Evolutionary conservation across 1,139 yeast genomes (phyloP).

Genomic region (Hemisphaericaspora lyxosophila): DNA sequence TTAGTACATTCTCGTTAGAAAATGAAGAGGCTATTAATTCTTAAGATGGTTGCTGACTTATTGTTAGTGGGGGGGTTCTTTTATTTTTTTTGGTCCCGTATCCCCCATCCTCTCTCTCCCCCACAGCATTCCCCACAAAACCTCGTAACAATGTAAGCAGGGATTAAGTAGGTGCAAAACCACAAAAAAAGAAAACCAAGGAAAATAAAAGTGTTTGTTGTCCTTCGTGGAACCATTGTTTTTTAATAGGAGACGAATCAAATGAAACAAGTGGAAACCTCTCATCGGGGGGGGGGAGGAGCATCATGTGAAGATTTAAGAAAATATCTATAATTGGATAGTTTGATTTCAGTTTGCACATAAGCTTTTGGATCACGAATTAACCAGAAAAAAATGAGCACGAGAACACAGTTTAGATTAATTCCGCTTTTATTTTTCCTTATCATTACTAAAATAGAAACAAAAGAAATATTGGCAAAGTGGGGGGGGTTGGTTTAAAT

Average conservation of each 20-base stretch:
- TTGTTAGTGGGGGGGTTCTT: no score
- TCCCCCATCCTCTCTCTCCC: background rate
- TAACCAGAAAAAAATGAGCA: background rate
- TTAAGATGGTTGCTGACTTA: no score
- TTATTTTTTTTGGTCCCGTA: background rate
- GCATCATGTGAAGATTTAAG: background rate
- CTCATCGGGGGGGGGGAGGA: background rate
- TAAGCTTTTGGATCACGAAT: background rate
- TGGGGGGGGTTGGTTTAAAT: background rate
- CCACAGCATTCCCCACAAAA: slow-evolving; percentile 1
- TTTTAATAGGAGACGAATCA: no score
- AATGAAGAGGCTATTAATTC: slow-evolving; percentile 10
- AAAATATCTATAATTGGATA: background rate
- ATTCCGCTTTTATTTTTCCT: background rate
- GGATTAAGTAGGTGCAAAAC: background rate
- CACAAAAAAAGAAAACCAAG: background rate
- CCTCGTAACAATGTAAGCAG: background rate
- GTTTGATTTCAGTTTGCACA: background rate
- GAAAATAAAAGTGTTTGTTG: no score
- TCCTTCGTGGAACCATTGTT: no score
- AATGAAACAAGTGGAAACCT: no score
- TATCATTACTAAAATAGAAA: no score
- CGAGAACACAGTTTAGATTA: background rate
- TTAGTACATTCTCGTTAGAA: slow-evolving; percentile 12
- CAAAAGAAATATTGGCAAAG: background rate